A percentile compares a stretch with the other conserved stretches of the same genome.
Conservation (phyloP, 169 alveolate genomes). For the Plasmodium adleri region DNA sequence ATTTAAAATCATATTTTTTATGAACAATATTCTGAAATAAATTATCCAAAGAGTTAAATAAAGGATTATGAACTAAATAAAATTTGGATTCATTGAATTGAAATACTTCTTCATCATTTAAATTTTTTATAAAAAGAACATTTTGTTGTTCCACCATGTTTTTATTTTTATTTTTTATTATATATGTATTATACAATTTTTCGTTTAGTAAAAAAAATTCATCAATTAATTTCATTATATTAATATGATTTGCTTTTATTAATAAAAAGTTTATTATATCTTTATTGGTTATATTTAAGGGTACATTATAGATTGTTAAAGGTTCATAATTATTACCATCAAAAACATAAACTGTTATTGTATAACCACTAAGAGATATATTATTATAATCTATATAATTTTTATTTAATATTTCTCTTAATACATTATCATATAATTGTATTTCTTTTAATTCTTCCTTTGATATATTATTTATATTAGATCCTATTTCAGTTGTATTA, state of each 20-base stretch:
- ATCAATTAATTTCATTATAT: conserved; percentile 29
- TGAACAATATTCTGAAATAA: conserved; percentile 51
- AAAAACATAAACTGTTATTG: conserved; percentile 31
- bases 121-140: conserved; percentile 15
- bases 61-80: conserved; percentile 37
- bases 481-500: conserved; percentile 31
- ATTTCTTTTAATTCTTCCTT: conserved; percentile 25
- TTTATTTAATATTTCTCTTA: conserved; percentile 53
- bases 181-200: conserved; percentile 8
- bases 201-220: conserved; percentile 51
- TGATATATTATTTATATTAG: not conserved
- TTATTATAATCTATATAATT: conserved; percentile 47
- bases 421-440: conserved; percentile 38
- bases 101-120: conserved; percentile 14
- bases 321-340: conserved; percentile 43
- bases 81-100: conserved; percentile 34
- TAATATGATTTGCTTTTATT: conserved; percentile 63
- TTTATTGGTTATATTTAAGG: conserved; percentile 67
- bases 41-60: conserved; percentile 35
- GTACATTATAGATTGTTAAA: conserved; percentile 39
- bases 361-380: conserved; percentile 36
- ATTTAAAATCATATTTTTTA: conserved; percentile 54
- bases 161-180: not conserved
- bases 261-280: conserved; percentile 64
- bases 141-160: conserved; percentile 16